Evolutionary conservation across 1,284 basidiomycete genomes (phyloP), one percentile per base, ranked within the genome.

Genomic region (Ustilago loliicola): DNA sequence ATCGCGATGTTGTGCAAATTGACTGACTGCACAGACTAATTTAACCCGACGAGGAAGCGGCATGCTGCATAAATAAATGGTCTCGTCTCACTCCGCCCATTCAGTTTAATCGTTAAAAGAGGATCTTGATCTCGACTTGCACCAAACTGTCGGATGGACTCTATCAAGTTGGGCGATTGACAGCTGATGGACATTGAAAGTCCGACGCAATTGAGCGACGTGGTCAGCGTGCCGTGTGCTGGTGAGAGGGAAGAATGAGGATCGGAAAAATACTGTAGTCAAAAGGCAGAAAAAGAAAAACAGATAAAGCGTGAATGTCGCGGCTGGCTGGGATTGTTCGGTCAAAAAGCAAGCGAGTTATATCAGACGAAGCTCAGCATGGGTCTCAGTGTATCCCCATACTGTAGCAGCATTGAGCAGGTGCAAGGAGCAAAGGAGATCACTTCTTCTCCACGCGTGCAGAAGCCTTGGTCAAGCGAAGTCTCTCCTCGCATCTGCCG

Each of bases 311-410:
- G 36, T 3, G 7, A 38, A 47, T 47, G 23, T 23, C 45, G 45
- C 45, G n/a, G 21, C n/a, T 21, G 13, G 7, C 45, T 21, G 45
- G 19, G n/a, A 3, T 32, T 19, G 29, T 1, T 6, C 50, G 15
- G 25, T 10, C 27, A 30, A 48, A 59, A 48, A 40, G 38, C 32
- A 36, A 51, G 59, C 59, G 59, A 61, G 59, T 27, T 61, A 61
- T 48, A 61, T 40, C 36, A 52, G 48, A 51, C 59, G 59, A 61
- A 40, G 32, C 27, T 29, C 40, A 21, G 17, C n/a, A n/a, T n/a
- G n/a, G n/a, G n/a, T n/a, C n/a, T n/a, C n/a, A n/a, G n/a, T n/a
- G n/a, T n/a, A n/a, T n/a, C n/a, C n/a, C n/a, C n/a, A n/a, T n/a
- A n/a, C n/a, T n/a, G n/a, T n/a, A n/a, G n/a, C n/a, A 21, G 17